Percentiles rank a stretch among this genome's conserved stretches.
Conservation (phyloP, 2,329 filamentous ascomycete species). For the Aspergillus phoenicis region DNA sequence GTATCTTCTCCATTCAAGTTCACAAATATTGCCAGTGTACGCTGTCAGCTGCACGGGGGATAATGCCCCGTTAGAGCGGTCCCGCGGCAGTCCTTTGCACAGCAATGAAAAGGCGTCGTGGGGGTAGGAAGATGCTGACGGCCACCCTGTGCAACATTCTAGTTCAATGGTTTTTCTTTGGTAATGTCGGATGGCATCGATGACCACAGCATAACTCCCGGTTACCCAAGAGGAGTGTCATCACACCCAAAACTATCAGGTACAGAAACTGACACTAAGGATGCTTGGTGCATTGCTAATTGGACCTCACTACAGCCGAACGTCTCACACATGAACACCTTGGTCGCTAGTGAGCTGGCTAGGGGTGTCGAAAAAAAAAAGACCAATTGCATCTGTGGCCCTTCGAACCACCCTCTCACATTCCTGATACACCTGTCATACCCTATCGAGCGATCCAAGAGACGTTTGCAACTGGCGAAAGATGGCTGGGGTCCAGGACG, state of each 20-base stretch:
- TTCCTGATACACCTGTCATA: background rate
- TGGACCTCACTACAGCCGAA: background rate
- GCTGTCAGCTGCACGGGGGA: background rate
- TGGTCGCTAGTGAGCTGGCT: too few relatives aligned
- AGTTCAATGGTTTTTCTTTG: too few relatives aligned
- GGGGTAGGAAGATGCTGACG: background rate
- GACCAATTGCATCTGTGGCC: background rate
- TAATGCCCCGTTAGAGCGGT: background rate
- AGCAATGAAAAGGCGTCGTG: background rate
- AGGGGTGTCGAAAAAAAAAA: too few relatives aligned
- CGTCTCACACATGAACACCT: background rate
- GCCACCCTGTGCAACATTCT: background rate
- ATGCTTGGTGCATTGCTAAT: background rate
- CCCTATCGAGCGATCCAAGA: background rate
- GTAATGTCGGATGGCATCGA: too few relatives aligned
- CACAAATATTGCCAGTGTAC: background rate
- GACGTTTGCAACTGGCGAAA: background rate
- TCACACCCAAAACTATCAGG: background rate
- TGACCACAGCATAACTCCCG: background rate
- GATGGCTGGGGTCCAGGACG: too few relatives aligned
- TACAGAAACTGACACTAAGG: background rate
- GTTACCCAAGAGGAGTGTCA: background rate
- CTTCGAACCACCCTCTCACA: background rate
- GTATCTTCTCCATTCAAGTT: background rate
- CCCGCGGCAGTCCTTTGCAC: background rate